These are phyloP conservation scores for Cladosporium sp. DNA, from an alignment of 2,329 filamentous ascomycete species.

Conservation along the genomic window DNA sequence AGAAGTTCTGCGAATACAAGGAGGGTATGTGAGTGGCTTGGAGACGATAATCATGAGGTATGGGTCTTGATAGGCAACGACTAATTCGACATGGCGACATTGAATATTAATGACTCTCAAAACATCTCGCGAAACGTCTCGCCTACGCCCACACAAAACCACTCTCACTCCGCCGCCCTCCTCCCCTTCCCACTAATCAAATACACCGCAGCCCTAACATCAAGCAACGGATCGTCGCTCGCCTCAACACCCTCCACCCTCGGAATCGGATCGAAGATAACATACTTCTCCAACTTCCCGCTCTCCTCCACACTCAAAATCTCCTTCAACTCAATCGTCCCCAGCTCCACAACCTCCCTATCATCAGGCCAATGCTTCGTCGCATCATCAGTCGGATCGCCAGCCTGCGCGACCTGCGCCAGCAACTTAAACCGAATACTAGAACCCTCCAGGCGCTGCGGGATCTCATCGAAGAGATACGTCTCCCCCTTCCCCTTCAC, in stretches of 20 bases:
- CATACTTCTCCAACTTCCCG: constrained; percentile 46
- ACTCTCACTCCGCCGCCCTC: constrained; percentile 43
- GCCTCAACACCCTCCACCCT: constrained; percentile 56
- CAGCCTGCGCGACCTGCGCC: constrained; percentile 54
- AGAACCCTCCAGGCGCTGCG: constrained; percentile 39
- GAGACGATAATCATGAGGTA: background rate
- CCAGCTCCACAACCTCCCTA: constrained; percentile 54
- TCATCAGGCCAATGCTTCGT: constrained; percentile 58
- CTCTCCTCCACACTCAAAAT: constrained; percentile 29
- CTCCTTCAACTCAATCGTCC: constrained; percentile 49
- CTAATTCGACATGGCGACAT: background rate
- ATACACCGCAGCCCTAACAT: constrained; percentile 59
- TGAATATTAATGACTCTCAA: background rate
- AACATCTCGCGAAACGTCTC: background rate
- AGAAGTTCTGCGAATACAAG: constrained; percentile 18
- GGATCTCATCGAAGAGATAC: constrained; percentile 56
- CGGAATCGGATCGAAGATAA: constrained; percentile 62
- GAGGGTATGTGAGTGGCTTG: constrained; percentile 6
- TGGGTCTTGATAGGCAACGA: background rate
- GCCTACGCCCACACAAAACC: background rate
- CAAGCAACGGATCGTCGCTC: constrained; percentile 58
- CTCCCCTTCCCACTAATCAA: constrained; percentile 58
- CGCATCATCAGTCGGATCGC: constrained; percentile 51
- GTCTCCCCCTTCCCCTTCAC: constrained; percentile 42
- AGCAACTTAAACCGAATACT: constrained; percentile 50